phyloP scores from a whole-genome alignment of 2,329 filamentous ascomycete species.

The Cordyceps cicadae region DNA sequence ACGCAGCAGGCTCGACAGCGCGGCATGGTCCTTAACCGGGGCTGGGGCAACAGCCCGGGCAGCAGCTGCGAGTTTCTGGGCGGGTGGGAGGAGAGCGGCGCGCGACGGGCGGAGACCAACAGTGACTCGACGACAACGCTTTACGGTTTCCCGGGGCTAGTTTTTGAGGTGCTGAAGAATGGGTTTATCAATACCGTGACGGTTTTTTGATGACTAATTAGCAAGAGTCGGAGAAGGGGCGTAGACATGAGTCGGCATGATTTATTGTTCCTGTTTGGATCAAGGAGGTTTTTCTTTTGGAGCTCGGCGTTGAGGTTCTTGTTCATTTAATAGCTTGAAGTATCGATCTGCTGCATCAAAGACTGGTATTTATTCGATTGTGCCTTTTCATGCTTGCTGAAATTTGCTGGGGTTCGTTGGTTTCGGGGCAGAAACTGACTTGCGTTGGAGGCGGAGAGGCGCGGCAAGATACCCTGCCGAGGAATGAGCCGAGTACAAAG shows the following conservation, averaged over 20 bases:
- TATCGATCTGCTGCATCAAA: neutral
- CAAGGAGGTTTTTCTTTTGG: neutral
- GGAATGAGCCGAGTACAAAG: no score
- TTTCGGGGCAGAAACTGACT: no score
- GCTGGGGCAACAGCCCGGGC: slow-evolving; percentile 85
- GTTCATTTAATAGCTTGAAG: neutral
- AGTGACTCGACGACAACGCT: slow-evolving; percentile 67
- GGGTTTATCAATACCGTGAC: slow-evolving; percentile 83
- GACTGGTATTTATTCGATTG: neutral
- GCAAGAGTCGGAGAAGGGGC: neutral
- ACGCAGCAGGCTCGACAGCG: slow-evolving; percentile 45
- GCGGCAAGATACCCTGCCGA: no score
- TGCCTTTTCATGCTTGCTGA: neutral
- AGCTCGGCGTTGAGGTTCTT: neutral
- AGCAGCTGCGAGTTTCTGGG: slow-evolving; percentile 81
- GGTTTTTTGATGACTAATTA: slow-evolving; percentile 57
- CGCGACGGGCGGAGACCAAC: slow-evolving; percentile 44
- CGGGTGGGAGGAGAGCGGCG: slow-evolving; percentile 71
- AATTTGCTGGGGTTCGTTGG: no score
- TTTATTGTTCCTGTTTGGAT: neutral
- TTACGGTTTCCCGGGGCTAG: slow-evolving; percentile 85
- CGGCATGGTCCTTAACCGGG: slow-evolving; percentile 84
- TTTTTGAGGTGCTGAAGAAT: slow-evolving; percentile 95
- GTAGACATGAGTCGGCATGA: neutral
- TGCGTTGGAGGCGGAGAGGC: no score